These are phyloP conservation scores for Fusarium sp. DNA, from an alignment of 2,329 filamentous ascomycete species.

Conservation along the genomic window DNA sequence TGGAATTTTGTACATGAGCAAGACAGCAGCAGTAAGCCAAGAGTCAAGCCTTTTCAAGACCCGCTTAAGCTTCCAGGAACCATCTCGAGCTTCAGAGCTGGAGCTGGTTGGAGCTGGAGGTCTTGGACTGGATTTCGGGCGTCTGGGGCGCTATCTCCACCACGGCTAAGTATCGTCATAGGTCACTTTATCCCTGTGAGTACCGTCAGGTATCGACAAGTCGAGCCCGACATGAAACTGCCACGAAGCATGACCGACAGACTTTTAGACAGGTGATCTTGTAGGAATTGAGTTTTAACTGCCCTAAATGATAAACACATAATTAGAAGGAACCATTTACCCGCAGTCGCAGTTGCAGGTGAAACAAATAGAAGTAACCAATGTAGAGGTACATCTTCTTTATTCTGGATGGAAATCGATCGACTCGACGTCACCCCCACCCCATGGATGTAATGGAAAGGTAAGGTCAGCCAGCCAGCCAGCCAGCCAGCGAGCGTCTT, in stretches of 20 bases:
- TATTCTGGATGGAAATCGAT: constrained; percentile 27
- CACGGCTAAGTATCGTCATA: constrained; percentile 44
- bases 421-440: constrained; percentile 47
- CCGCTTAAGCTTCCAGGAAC: constrained; percentile 21
- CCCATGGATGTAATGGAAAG: neutral
- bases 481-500: constrained; percentile 21
- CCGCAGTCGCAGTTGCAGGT: neutral
- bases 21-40: neutral
- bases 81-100: constrained; percentile 5
- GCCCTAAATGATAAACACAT: neutral
- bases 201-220: constrained; percentile 42
- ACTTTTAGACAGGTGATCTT: constrained; percentile 1
- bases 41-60: neutral
- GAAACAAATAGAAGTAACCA: constrained; percentile 1
- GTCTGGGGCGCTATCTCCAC: constrained; percentile 35
- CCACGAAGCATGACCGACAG: constrained; percentile 2
- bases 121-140: constrained; percentile 28
- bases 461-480: neutral
- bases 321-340: neutral
- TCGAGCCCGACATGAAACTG: constrained; percentile 28
- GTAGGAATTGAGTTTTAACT: constrained; percentile 1
- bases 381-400: constrained; percentile 18
- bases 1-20: neutral
- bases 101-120: neutral
- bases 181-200: constrained; percentile 32